Conservation (phyloP, 441 rosid species). For the Macaranga tanarius region DNA sequence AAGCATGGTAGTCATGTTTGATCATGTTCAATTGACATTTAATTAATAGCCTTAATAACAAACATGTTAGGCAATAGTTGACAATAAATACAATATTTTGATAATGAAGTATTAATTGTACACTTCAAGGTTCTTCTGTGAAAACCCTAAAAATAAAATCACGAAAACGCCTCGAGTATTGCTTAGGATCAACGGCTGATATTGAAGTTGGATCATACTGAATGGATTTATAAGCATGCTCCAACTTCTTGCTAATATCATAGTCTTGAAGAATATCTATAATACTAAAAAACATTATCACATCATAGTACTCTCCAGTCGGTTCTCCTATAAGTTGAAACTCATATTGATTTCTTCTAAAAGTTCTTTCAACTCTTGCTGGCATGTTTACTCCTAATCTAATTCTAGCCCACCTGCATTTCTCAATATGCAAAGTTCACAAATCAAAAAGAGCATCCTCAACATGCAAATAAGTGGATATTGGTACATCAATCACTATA, state of each 20-base stretch:
- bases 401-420: constrained; percentile 63
- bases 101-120: too few relatives aligned
- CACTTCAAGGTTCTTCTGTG: constrained; percentile 55
- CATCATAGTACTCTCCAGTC: constrained; percentile 75
- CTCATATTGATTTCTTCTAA: constrained; percentile 60
- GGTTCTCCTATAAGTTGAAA: constrained; percentile 76
- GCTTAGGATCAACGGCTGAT: constrained; percentile 98
- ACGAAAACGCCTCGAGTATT: constrained; percentile 83
- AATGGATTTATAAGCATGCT: constrained; percentile 91
- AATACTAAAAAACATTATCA: constrained; percentile 72
- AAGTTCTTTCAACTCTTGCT: constrained; percentile 70
- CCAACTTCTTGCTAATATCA: constrained; percentile 96
- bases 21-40: too few relatives aligned
- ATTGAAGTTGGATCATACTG: constrained; percentile 93
- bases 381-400: constrained; percentile 76
- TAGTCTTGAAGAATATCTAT: constrained; percentile 95
- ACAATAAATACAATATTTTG: not conserved
- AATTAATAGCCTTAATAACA: too few relatives aligned
- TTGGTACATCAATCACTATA: too few relatives aligned
- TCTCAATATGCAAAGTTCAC: constrained; percentile 7
- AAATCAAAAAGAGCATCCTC: not conserved
- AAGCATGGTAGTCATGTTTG: too few relatives aligned
- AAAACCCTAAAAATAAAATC: constrained; percentile 82
- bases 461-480: too few relatives aligned
- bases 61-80: too few relatives aligned